A percentile compares a stretch with the other conserved stretches of the same genome.
These are phyloP conservation scores for Ophiostoma triangulosporum DNA, from an alignment of 2,329 filamentous ascomycete genomes.

Conservation along the genomic window DNA sequence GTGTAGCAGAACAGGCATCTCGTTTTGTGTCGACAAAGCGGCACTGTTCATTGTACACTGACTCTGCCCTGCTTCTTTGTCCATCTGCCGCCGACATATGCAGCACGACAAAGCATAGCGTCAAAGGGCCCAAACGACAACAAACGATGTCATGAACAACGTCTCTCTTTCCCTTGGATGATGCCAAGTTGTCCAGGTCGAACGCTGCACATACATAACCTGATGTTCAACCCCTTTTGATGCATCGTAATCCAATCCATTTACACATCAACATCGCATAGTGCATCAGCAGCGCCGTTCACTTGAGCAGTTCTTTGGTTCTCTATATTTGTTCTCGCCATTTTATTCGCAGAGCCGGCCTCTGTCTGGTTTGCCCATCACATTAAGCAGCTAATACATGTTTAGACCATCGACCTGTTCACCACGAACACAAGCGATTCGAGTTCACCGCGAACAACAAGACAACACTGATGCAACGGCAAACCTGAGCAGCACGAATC, in stretches of 20 bases:
- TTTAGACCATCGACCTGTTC: background rate
- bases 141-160: background rate
- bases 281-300: background rate
- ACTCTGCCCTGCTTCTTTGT: background rate
- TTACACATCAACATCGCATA: background rate
- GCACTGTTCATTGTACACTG: background rate
- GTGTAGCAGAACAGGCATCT: background rate
- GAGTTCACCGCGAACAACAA: background rate
- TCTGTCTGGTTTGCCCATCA: background rate
- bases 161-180: background rate
- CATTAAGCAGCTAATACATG: background rate
- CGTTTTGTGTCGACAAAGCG: background rate
- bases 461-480: background rate
- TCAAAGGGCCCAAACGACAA: too few relatives aligned
- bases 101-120: background rate
- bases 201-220: background rate
- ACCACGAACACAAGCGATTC: background rate
- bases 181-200: background rate
- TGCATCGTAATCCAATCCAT: background rate
- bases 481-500: background rate
- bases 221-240: background rate
- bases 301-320: background rate
- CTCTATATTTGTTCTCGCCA: background rate
- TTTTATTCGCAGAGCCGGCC: background rate
- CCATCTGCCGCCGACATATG: background rate